These are phyloP conservation scores for Acephala macrosclerotiorum DNA, from an alignment of 2,329 filamentous ascomycete genomes.

Conservation along the genomic window DNA sequence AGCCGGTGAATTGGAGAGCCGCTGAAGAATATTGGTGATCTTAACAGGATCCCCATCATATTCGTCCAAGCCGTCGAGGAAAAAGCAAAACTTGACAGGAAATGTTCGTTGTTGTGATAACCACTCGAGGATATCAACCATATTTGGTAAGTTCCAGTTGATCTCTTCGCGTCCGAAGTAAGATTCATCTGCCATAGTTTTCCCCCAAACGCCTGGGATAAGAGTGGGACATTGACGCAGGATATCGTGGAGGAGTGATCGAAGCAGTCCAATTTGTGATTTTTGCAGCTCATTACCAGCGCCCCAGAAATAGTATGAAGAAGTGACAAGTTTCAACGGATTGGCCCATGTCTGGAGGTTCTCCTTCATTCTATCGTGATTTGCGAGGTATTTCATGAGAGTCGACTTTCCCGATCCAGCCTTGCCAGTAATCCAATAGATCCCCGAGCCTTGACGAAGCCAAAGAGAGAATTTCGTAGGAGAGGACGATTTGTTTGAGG, in stretches of 20 bases:
- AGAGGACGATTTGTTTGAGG: not conserved
- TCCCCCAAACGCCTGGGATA: not conserved
- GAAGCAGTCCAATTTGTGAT: not conserved
- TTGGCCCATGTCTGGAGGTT: not conserved
- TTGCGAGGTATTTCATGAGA: not conserved
- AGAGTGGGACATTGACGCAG: not conserved
- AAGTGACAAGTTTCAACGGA: not conserved
- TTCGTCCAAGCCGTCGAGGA: conserved; percentile 29
- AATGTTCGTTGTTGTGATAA: not conserved
- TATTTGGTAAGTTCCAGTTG: not conserved
- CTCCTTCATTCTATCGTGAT: not conserved
- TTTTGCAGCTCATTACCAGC: not conserved
- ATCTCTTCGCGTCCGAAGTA: not conserved
- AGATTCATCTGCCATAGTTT: not conserved
- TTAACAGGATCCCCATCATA: conserved; percentile 14
- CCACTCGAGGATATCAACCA: not conserved
- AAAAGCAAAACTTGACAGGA: conserved; percentile 12
- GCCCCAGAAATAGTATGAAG: not conserved
- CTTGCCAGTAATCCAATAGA: not conserved
- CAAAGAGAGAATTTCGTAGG: not conserved
- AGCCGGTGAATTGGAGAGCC: not conserved
- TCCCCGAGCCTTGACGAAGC: not conserved
- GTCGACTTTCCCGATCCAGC: not conserved
- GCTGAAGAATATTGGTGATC: not conserved
- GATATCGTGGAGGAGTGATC: not conserved